Percentiles rank a stretch among this genome's conserved stretches.
phyloP scores from a whole-genome alignment of 441 rosid species.

The Euphorbia celastroides region DNA sequence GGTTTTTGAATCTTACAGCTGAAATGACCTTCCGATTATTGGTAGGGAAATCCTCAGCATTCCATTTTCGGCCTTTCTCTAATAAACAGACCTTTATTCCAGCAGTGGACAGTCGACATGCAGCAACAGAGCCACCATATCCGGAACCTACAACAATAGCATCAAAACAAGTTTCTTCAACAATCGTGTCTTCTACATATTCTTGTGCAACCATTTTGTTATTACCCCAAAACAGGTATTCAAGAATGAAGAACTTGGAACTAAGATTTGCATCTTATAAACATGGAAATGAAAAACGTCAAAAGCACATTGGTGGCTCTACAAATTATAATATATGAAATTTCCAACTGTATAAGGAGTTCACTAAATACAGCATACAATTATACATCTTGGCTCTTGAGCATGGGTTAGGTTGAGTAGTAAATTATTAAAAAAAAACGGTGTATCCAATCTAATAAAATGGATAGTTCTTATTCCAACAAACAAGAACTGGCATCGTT shows the following conservation, averaged over 20 bases:
- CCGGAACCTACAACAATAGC: conserved; percentile 44
- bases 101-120: conserved; percentile 31
- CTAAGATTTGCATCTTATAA: neutral
- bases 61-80: conserved; percentile 38
- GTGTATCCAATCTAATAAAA: too few relatives aligned
- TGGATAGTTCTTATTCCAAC: too few relatives aligned
- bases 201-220: conserved; percentile 16
- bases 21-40: conserved; percentile 25
- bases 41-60: conserved; percentile 35
- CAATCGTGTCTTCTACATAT: conserved; percentile 4
- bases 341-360: neutral
- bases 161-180: conserved; percentile 32
- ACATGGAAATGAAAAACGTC: neutral
- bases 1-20: conserved; percentile 25
- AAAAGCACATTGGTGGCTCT: neutral
- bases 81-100: conserved; percentile 33
- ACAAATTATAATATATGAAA: too few relatives aligned
- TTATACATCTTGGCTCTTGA: too few relatives aligned
- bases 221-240: neutral
- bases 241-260: conserved; percentile 1
- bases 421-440: too few relatives aligned
- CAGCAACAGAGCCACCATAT: conserved; percentile 43
- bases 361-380: too few relatives aligned
- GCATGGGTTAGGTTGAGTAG: too few relatives aligned
- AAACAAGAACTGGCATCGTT: too few relatives aligned